A percentile compares a stretch with the other conserved stretches of the same genome.
Evolutionary conservation across 2,329 filamentous ascomycete species (phyloP).

Genomic region (Ophiognomonia clavigignenti-juglandacearum): DNA sequence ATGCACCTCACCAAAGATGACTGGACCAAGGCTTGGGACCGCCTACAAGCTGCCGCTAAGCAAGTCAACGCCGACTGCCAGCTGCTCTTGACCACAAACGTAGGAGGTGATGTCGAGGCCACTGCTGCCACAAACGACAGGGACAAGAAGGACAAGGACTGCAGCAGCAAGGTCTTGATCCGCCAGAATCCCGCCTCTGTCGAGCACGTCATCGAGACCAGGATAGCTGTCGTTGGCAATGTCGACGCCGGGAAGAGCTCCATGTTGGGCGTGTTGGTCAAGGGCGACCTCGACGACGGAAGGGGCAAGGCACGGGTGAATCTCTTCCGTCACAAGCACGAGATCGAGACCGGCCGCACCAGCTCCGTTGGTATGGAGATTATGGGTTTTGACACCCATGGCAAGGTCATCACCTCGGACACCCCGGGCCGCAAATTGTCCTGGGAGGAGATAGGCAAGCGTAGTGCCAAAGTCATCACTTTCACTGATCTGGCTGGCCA

Average conservation of each 20-base stretch:
- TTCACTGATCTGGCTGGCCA: conserved; percentile 96
- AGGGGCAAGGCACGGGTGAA: conserved; percentile 91
- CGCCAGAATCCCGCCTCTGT: conserved; percentile 67
- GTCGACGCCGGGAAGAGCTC: conserved; percentile 97
- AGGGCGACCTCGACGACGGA: conserved; percentile 91
- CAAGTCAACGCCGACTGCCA: conserved; percentile 68
- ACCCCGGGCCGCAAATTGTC: conserved; percentile 79
- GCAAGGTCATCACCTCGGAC: conserved; percentile 75
- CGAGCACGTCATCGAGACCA: conserved; percentile 89
- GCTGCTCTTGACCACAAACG: conserved; percentile 83
- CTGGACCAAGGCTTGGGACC: conserved; percentile 67
- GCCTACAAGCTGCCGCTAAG: conserved; percentile 62
- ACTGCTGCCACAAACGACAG: conserved; percentile 54
- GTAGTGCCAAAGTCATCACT: conserved; percentile 92
- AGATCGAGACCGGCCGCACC: conserved; percentile 91
- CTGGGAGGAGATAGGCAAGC: conserved; percentile 96
- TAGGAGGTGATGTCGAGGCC: conserved; percentile 72
- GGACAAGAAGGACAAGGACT: conserved; percentile 69
- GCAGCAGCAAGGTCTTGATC: conserved; percentile 82
- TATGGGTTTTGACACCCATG: conserved; percentile 88
- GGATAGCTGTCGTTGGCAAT: conserved; percentile 96
- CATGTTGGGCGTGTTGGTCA: conserved; percentile 90
- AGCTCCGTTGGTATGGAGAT: conserved; percentile 99
- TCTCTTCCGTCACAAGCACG: conserved; percentile 95
- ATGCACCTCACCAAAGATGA: conserved; percentile 72